Evolutionary conservation across 2,329 filamentous ascomycete genomes (phyloP).

Genomic region (Coniella vitis): DNA sequence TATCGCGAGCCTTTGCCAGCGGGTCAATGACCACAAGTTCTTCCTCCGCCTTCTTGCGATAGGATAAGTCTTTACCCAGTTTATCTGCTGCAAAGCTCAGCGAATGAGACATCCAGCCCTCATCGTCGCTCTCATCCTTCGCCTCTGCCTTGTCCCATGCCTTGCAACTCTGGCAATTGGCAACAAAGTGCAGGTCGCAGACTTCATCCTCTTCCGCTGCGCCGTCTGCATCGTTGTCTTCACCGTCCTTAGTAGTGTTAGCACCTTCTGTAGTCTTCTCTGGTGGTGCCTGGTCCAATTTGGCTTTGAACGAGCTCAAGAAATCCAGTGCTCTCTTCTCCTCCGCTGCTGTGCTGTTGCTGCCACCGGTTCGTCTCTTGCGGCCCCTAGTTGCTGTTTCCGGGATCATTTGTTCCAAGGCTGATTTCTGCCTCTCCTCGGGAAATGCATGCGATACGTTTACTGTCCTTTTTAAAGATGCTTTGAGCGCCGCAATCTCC

Average conservation of each 20-base stretch:
- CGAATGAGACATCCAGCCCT: conserved; percentile 79
- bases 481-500: conserved; percentile 73
- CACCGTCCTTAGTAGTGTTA: conserved; percentile 18
- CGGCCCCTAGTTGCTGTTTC: conserved; percentile 62
- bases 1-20: conserved; percentile 68
- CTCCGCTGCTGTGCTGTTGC: conserved; percentile 43
- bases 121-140: conserved; percentile 51
- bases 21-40: conserved; percentile 92
- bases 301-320: conserved; percentile 72
- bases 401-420: conserved; percentile 69
- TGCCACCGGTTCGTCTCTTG: conserved; percentile 56
- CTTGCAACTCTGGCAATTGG: conserved; percentile 85
- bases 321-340: conserved; percentile 62
- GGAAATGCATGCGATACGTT: conserved; percentile 38
- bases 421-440: conserved; percentile 54
- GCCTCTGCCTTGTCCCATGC: conserved; percentile 65
- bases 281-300: conserved; percentile 52
- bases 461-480: conserved; percentile 67
- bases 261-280: conserved; percentile 28
- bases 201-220: conserved; percentile 58
- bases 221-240: conserved; percentile 22
- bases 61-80: conserved; percentile 83
- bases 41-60: conserved; percentile 86
- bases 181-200: conserved; percentile 94
- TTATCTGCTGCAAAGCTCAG: conserved; percentile 85